A percentile compares a stretch with the other conserved stretches of the same genome.
phyloP scores from a whole-genome alignment of 306 rosid genomes.

The Biancaea sappan region DNA sequence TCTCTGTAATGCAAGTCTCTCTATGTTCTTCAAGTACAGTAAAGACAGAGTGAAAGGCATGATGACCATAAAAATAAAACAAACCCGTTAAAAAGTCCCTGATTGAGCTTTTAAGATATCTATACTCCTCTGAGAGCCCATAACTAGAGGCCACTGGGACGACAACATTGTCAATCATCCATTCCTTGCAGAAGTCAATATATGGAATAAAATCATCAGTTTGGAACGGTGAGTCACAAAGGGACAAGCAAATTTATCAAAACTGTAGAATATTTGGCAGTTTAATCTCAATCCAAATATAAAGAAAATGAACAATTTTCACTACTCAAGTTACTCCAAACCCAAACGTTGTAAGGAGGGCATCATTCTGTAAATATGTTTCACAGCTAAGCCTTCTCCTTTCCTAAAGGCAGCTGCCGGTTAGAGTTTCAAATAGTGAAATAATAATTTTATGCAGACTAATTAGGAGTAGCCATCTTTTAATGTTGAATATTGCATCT shows the following conservation, averaged over 20 bases:
- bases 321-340: not conserved
- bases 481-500: not conserved
- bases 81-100: constrained; percentile 81
- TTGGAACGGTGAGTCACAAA: not conserved
- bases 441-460: not conserved
- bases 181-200: constrained; percentile 57
- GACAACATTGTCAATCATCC: constrained; percentile 83
- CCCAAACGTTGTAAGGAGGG: not conserved
- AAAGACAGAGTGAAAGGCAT: constrained; percentile 6
- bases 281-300: not conserved
- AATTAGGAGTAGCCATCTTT: not conserved
- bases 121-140: constrained; percentile 80
- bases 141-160: constrained; percentile 81
- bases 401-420: not conserved
- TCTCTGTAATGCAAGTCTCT: not conserved
- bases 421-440: not conserved
- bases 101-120: constrained; percentile 77
- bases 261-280: not conserved
- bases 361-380: not conserved
- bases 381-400: constrained; percentile 2
- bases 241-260: not conserved
- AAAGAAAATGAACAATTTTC: not conserved
- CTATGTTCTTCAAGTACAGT: not conserved
- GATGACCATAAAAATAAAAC: constrained; percentile 15
- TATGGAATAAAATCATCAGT: constrained; percentile 9